Percentiles rank a stretch among this genome's conserved stretches.
Conservation (phyloP, 805 yeast species). For the Ogataea naganishii region DNA sequence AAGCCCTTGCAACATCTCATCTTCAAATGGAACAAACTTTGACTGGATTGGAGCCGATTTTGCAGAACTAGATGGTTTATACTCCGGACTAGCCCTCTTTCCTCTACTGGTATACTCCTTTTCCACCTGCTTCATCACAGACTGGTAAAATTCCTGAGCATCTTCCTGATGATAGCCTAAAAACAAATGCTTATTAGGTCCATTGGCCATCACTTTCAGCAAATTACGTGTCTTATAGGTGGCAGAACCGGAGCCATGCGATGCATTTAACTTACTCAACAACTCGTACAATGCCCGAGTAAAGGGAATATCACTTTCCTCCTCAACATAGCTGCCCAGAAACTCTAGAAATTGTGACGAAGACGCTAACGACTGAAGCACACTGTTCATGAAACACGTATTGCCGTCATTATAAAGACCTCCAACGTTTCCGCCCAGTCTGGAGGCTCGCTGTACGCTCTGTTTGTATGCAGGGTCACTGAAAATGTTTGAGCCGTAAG, state of each 20-base stretch:
- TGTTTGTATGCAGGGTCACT: slow-evolving; percentile 13
- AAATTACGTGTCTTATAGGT: slow-evolving; percentile 54
- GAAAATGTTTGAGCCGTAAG: slow-evolving; percentile 3
- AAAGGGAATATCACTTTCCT: slow-evolving; percentile 24
- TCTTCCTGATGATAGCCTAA: slow-evolving; percentile 90
- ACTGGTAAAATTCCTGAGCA: slow-evolving; percentile 92
- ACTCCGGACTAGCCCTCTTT: no score
- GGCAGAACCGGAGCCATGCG: slow-evolving; percentile 46
- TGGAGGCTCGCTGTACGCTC: slow-evolving; percentile 29
- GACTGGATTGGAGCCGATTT: slow-evolving; percentile 18
- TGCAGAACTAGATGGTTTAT: slow-evolving; percentile 9
- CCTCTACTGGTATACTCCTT: slow-evolving; percentile 40
- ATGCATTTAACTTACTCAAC: slow-evolving; percentile 44
- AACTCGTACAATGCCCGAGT: slow-evolving; percentile 45
- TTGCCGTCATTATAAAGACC: slow-evolving; percentile 88
- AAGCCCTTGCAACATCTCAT: slow-evolving; percentile 26
- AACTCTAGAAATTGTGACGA: slow-evolving; percentile 52
- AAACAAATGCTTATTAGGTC: slow-evolving; percentile 70
- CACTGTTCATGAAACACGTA: slow-evolving; percentile 92
- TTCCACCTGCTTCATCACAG: slow-evolving; percentile 60
- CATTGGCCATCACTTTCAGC: slow-evolving; percentile 62
- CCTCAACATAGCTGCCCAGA: slow-evolving; percentile 33
- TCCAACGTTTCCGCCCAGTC: slow-evolving; percentile 68
- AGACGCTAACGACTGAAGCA: slow-evolving; percentile 74
- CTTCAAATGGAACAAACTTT: slow-evolving; percentile 16